Evolutionary conservation across 1,284 basidiomycete species (phyloP), one percentile per base, ranked within the genome.

Genomic region (Wolfiporia cocos): DNA sequence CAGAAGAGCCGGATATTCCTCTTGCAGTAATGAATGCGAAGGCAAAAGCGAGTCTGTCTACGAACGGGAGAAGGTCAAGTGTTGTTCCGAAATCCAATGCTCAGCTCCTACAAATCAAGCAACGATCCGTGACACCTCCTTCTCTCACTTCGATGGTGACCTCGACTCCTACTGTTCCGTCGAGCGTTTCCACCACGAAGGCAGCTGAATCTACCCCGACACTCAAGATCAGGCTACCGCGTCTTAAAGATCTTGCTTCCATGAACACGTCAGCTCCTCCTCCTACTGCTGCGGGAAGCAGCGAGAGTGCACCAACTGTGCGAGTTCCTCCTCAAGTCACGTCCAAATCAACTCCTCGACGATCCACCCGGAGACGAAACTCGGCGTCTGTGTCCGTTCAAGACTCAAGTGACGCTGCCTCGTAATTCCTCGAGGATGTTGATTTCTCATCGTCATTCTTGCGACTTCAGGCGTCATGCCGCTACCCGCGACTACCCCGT

Each of bases 211-310:
- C 56, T 6, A 63, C 62, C 1, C 71, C 74, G 9, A 73, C 72
- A 4, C 65, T 79, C 41, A 78, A 78, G 58, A 79, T 79, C 44
- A 71, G 76, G 20, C 65, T 79, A 42, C 76, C 76, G 11, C 68
- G 74, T 17, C 59, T 76, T 38, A n/a, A n/a, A n/a, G n/a, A n/a
- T n/a, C n/a, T n/a, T n/a, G 70, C 49, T 18, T 50, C 47, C 5
- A 34, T 60, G 34, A 53, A 41, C 32, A 44, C 42, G 14, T 40
- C 48, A 9, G 37, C 49, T 7, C 37, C 48, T 15, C 35, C 48
- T 9, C 33, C 51, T 10, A 38, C 51, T 15, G 17, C 43, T 10
- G 39, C 39, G 5, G 30, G 38, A 14, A 12, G 42, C 14, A 18
- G 22, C 24, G 19, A 20, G 18, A 43, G 22, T 10, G 38, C 14